phyloP scores from a whole-genome alignment of 2,329 filamentous ascomycete genomes.

The Gyromitra esculenta region DNA sequence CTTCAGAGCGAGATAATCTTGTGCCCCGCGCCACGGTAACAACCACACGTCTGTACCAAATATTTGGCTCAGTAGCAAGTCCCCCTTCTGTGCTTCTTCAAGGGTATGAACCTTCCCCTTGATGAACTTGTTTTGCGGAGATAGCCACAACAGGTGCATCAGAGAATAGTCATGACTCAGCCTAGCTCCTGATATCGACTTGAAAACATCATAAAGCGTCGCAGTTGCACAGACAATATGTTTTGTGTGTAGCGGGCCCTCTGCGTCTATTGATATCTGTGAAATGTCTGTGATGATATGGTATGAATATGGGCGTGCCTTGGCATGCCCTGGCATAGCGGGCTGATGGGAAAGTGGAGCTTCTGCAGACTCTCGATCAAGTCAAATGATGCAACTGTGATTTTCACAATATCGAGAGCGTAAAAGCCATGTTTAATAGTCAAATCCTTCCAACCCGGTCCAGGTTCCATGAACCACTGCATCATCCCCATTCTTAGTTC shows the following conservation, averaged over 20 bases:
- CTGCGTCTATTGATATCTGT: too few relatives aligned
- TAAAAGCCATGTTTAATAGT: neutral
- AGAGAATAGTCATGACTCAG: neutral
- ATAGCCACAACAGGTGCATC: neutral
- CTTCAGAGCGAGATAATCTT: neutral
- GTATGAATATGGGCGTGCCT: neutral
- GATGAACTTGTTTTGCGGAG: neutral
- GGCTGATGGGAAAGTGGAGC: neutral
- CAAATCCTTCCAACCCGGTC: neutral
- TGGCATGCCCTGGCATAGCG: neutral
- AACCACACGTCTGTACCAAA: neutral
- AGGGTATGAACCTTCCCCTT: neutral
- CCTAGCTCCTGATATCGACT: neutral
- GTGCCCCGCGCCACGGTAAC: neutral
- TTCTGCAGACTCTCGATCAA: neutral
- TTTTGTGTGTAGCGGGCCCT: neutral
- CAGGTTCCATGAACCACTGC: neutral
- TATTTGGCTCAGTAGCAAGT: neutral
- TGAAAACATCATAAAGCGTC: neutral
- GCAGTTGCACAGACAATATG: neutral
- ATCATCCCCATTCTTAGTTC: neutral
- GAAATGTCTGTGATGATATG: neutral
- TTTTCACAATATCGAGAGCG: neutral
- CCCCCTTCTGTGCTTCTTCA: neutral
- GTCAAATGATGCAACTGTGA: neutral